Base-by-base conservation (phyloP, 2,329 filamentous ascomycete genomes). In the Neocatenulostroma microsporum region DNA sequence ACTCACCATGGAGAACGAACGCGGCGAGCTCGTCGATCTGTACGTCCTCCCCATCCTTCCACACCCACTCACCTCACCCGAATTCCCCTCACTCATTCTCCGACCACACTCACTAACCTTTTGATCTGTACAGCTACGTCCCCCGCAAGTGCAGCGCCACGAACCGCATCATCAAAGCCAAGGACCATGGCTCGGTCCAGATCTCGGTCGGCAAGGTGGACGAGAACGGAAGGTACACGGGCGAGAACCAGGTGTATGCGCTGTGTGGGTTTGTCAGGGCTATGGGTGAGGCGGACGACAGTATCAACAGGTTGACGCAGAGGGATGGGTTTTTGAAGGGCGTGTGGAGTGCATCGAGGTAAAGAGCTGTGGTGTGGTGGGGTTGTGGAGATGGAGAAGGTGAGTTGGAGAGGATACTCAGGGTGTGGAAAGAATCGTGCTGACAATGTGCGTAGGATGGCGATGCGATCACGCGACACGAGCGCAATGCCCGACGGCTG, bases 101-200 rank as follows among this genome's bases (percentile, higher is more conserved):
- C 37, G 24, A 17, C 37, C 15, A 37, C 50, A 19, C 5, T 31
- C 29, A 5, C 9, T 31, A 10, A n/a, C n/a, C n/a, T n/a, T n/a
- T n/a, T n/a, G n/a, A n/a, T 39, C 23, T 40, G 21, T 51, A 49
- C 64, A 93, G 86, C 69, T 94, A 94, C 81, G 84, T 94, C 77
- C 87, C 87, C 68, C 86, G 89, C 78, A 96, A 95, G 78, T 96
- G 89, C 84, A 86, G 79, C 70, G 88, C 88, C 60, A 94, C 89
- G 70, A 93, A 94, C 85, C 86, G 91, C 74, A 95, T 96, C 78
- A 96, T 98, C 82, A 95, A 95, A 78, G 87, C 91, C 76, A 95
- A 96, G 77, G 91, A 98, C 74, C 91, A 98, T 79, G 89, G 86
- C 61, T 94, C 85, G 49, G 91, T 96, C 60, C 91, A 98, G 73